Conservation (phyloP, 257 asterid genomes). For the Striga asiatica region DNA sequence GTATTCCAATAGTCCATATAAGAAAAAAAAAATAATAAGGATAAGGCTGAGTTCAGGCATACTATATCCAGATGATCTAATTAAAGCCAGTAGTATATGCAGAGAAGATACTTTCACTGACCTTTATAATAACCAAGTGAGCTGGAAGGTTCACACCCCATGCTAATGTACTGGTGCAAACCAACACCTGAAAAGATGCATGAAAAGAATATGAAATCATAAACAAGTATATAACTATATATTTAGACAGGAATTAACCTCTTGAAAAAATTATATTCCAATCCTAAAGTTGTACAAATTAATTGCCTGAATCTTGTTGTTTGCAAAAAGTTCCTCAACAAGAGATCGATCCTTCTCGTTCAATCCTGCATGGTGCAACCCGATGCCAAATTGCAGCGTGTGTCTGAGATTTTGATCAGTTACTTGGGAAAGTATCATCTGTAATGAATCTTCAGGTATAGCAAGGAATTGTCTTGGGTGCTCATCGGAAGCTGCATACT, state of each 20-base stretch:
- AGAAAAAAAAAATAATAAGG: conserved; percentile 1
- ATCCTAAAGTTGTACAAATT: conserved; percentile 14
- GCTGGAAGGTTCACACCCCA: conserved; percentile 99
- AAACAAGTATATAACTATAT: conserved; percentile 9
- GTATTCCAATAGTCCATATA: background rate
- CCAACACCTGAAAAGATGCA: conserved; percentile 58
- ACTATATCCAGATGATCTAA: background rate
- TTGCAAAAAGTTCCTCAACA: conserved; percentile 96
- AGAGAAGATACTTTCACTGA: conserved; percentile 22
- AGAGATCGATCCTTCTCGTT: conserved; percentile 94
- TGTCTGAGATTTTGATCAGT: conserved; percentile 92
- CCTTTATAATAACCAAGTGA: conserved; percentile 94
- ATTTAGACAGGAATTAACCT: conserved; percentile 8
- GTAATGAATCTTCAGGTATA: conserved; percentile 91
- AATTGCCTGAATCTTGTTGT: conserved; percentile 88
- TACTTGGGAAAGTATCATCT: conserved; percentile 90
- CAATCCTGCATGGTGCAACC: conserved; percentile 94
- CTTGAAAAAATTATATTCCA: conserved; percentile 5
- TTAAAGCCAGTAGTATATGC: conserved; percentile 1
- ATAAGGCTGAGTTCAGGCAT: background rate
- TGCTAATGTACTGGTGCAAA: conserved; percentile 96
- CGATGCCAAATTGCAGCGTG: conserved; percentile 95
- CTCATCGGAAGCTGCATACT: conserved; percentile 99
- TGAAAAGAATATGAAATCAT: conserved; percentile 7
- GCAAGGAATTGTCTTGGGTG: conserved; percentile 75